Conservation (phyloP, 73 alveolate species). For the Diophrys appendiculata region DNA sequence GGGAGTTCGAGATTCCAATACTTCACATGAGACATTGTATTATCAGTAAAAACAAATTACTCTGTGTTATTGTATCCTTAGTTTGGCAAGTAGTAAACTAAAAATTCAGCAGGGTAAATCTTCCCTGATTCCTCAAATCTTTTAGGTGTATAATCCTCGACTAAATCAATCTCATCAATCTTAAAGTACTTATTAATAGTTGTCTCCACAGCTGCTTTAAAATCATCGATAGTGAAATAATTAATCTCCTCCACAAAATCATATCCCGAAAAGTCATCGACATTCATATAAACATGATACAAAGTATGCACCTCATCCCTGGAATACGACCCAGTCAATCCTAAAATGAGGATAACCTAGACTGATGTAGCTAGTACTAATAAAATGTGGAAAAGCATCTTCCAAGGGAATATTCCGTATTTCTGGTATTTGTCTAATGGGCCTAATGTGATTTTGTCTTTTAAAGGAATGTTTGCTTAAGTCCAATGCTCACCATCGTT, state of each 20-base stretch:
- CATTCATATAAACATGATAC: neutral
- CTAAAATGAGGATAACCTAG: conserved; percentile 45
- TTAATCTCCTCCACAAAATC: neutral
- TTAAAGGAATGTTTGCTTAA: conserved; percentile 53
- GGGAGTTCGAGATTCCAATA: too few relatives aligned
- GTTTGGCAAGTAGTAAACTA: conserved; percentile 3
- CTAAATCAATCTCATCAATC: neutral
- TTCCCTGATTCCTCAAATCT: neutral
- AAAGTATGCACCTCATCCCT: neutral
- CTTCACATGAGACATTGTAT: too few relatives aligned
- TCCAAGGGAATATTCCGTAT: conserved; percentile 78
- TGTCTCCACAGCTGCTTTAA: neutral
- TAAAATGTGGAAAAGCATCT: conserved; percentile 68
- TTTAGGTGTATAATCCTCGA: conserved; percentile 2
- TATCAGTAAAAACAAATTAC: too few relatives aligned
- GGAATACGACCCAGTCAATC: neutral
- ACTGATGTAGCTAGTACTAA: conserved; percentile 64
- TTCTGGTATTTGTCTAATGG: conserved; percentile 80
- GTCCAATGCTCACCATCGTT: neutral
- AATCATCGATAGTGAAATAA: neutral
- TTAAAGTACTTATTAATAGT: neutral
- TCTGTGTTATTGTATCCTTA: too few relatives aligned
- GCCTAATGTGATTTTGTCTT: conserved; percentile 66
- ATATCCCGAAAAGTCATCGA: neutral
- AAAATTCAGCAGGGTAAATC: neutral